Evolutionary conservation across 2,329 filamentous ascomycete genomes (phyloP).

Genomic region (Ceratocystiopsis minuta): DNA sequence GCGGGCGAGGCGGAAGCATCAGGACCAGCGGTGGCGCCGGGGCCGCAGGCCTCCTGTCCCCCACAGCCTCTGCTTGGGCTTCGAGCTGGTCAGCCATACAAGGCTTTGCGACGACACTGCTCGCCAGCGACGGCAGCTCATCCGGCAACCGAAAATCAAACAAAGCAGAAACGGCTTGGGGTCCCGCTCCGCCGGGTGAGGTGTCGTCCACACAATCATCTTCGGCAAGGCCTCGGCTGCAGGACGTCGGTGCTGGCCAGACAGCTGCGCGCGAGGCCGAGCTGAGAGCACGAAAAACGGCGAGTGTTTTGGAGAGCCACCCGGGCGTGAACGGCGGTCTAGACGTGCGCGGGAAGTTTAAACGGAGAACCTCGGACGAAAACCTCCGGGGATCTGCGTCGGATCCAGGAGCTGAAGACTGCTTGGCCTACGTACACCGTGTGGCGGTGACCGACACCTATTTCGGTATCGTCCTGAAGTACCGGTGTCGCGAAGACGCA

Average conservation of each 20-base stretch:
- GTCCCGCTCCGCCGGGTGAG: conserved; percentile 27
- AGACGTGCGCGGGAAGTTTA: conserved; percentile 37
- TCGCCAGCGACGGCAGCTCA: conserved; percentile 10
- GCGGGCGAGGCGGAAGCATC: conserved; percentile 6
- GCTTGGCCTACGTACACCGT: conserved; percentile 78
- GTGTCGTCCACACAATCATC: neutral
- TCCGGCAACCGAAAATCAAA: conserved; percentile 14
- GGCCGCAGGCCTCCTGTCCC: conserved; percentile 1
- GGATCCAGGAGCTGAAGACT: conserved; percentile 45
- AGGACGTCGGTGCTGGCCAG: conserved; percentile 33
- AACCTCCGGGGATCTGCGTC: conserved; percentile 18
- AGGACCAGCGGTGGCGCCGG: neutral
- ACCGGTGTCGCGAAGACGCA: conserved; percentile 66
- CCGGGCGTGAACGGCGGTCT: conserved; percentile 40
- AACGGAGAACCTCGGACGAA: conserved; percentile 54
- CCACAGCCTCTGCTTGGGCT: conserved; percentile 17
- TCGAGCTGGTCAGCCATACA: conserved; percentile 38
- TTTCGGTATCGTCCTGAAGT: conserved; percentile 77
- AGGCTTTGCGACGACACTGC: conserved; percentile 30
- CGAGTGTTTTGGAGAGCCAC: conserved; percentile 42
- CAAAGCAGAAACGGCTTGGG: conserved; percentile 24
- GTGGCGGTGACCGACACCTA: conserved; percentile 73
- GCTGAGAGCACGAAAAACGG: conserved; percentile 36
- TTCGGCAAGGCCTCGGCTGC: conserved; percentile 18
- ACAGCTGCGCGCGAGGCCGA: conserved; percentile 33